Evolutionary conservation across 495 filamentous ascomycete species (phyloP).

Genomic region (Aspergillus ostianus): DNA sequence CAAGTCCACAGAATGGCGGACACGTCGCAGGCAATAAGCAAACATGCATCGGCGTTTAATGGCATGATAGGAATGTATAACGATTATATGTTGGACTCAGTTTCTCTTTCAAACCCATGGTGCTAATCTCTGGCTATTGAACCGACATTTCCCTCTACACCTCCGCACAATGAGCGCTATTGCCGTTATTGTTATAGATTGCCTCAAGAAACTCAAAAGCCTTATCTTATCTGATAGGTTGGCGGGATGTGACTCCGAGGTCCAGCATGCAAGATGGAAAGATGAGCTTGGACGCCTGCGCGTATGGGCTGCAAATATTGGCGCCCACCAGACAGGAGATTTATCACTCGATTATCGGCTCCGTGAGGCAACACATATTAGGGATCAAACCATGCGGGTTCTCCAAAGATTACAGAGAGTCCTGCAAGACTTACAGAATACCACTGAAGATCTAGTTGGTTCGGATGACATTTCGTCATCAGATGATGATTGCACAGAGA

Average conservation of each 20-base stretch:
- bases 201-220: too few species aligned
- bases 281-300: conserved; percentile 41
- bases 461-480: not conserved
- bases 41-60: too few species aligned
- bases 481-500: not conserved
- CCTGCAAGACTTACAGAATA: not conserved
- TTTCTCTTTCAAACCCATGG: too few species aligned
- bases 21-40: too few species aligned
- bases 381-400: conserved; percentile 32
- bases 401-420: conserved; percentile 19
- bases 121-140: not conserved
- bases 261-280: conserved; percentile 13
- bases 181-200: too few species aligned
- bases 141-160: not conserved
- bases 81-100: too few species aligned
- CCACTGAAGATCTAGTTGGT: not conserved
- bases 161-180: too few species aligned
- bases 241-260: conserved; percentile 2
- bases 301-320: conserved; percentile 47
- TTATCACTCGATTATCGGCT: conserved; percentile 48
- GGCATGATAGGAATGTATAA: too few species aligned
- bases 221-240: too few species aligned
- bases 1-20: too few species aligned
- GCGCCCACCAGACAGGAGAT: conserved; percentile 36
- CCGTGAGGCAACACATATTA: conserved; percentile 44